Conservation (phyloP, 2,329 filamentous ascomycete species). For the Trichoderma koningii region DNA sequence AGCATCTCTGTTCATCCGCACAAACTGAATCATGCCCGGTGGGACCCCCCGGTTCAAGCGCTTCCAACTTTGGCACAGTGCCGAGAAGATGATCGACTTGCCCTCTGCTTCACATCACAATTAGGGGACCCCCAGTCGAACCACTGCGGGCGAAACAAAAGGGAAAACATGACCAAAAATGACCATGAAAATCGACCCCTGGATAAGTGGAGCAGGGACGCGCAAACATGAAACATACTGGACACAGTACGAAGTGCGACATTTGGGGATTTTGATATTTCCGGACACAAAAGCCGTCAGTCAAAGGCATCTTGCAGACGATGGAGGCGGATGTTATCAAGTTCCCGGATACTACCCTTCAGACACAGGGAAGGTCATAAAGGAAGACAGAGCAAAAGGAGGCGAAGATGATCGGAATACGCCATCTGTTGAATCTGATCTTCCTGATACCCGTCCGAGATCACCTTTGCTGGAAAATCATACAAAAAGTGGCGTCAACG, state of each 20-base stretch:
- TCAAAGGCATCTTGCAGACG: too few species aligned
- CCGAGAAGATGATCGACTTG: conserved; percentile 15
- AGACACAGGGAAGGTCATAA: too few species aligned
- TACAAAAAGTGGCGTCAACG: neutral
- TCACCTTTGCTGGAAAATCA: too few species aligned
- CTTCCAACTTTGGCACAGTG: conserved; percentile 17
- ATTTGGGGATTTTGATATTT: too few species aligned
- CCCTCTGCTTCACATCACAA: conserved; percentile 11
- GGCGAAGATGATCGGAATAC: too few species aligned
- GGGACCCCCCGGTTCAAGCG: neutral
- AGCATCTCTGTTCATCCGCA: neutral
- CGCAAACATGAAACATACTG: conserved; percentile 11
- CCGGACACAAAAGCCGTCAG: too few species aligned
- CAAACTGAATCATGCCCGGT: neutral
- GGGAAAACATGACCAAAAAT: neutral
- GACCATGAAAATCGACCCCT: conserved; percentile 6
- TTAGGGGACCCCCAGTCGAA: conserved; percentile 1
- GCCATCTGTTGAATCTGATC: too few species aligned
- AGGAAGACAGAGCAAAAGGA: too few species aligned
- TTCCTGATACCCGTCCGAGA: too few species aligned
- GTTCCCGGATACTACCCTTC: too few species aligned
- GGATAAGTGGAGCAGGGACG: conserved; percentile 22
- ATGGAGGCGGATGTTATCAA: too few species aligned
- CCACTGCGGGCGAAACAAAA: neutral
- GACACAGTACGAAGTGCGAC: too few species aligned